Evolutionary conservation across 2,329 filamentous ascomycete species (phyloP).

Genomic region (Penicillium sumatraense): DNA sequence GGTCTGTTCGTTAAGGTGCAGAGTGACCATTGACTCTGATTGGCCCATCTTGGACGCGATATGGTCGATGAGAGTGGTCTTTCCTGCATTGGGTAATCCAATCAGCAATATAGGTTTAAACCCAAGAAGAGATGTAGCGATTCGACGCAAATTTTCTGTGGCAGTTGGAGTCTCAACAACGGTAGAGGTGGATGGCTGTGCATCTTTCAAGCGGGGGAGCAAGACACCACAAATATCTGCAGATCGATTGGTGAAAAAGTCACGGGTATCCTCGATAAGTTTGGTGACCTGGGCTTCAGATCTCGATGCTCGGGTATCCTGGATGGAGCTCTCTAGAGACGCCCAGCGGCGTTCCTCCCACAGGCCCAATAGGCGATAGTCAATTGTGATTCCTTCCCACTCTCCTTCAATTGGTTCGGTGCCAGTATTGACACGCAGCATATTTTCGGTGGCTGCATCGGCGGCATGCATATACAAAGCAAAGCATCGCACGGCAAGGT

Average conservation of each 20-base stretch:
- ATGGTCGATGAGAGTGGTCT: conserved; percentile 84
- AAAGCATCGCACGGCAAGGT: conserved; percentile 80
- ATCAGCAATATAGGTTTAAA: conserved; percentile 77
- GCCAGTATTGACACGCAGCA: conserved; percentile 70
- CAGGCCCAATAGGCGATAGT: conserved; percentile 74
- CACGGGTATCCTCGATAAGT: conserved; percentile 34
- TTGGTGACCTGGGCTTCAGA: conserved; percentile 24
- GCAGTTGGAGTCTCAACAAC: conserved; percentile 77
- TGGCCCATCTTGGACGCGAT: conserved; percentile 80
- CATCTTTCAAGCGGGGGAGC: conserved; percentile 62
- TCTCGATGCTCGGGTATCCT: conserved; percentile 26
- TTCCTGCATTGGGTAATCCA: conserved; percentile 84
- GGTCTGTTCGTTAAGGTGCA: conserved; percentile 97
- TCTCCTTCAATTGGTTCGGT: conserved; percentile 66
- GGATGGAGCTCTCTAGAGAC: conserved; percentile 39
- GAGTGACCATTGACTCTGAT: conserved; percentile 81
- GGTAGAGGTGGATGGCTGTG: conserved; percentile 52
- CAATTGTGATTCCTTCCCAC: conserved; percentile 76
- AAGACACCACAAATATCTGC: conserved; percentile 69
- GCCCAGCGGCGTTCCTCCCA: conserved; percentile 66
- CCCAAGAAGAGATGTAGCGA: conserved; percentile 70
- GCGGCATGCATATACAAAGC: conserved; percentile 78
- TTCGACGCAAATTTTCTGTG: conserved; percentile 68
- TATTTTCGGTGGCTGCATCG: conserved; percentile 75
- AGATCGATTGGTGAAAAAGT: conserved; percentile 62